Evolutionary conservation across 2,329 filamentous ascomycete species (phyloP).

Genomic region (Aspergillus pseudonomiae): DNA sequence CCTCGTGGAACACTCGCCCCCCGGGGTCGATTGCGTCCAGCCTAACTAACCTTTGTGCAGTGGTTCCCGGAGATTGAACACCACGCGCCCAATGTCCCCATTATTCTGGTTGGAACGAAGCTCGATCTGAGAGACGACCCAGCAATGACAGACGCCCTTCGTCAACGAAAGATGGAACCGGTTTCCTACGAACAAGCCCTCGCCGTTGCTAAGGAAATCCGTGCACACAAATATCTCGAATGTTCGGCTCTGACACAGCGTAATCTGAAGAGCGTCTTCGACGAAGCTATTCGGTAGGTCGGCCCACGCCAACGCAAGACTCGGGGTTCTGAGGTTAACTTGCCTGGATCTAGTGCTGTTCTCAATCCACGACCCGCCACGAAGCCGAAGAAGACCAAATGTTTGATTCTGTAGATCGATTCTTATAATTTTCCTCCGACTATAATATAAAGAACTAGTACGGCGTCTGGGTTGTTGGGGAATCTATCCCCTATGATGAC

Average conservation of each 20-base stretch:
- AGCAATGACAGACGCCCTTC: slow-evolving; percentile 76
- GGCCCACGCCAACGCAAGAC: background rate
- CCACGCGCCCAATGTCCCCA: slow-evolving; percentile 91
- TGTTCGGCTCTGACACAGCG: slow-evolving; percentile 96
- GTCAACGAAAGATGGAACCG: slow-evolving; percentile 94
- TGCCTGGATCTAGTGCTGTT: slow-evolving; percentile 43
- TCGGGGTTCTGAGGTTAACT: background rate
- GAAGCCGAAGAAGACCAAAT: slow-evolving; percentile 52
- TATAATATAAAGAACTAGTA: slow-evolving; percentile 45
- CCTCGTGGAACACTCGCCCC: background rate
- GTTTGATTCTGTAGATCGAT: slow-evolving; percentile 46
- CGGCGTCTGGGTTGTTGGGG: slow-evolving; percentile 38
- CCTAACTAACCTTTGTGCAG: slow-evolving; percentile 50
- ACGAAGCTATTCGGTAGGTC: slow-evolving; percentile 92
- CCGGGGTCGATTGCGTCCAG: background rate
- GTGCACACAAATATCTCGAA: slow-evolving; percentile 95
- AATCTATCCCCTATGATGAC: slow-evolving; percentile 27
- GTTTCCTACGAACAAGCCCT: slow-evolving; percentile 93
- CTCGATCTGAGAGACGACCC: slow-evolving; percentile 91
- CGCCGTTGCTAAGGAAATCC: slow-evolving; percentile 88
- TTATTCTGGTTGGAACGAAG: slow-evolving; percentile 97
- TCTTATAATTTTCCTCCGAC: slow-evolving; percentile 27
- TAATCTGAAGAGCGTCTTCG: slow-evolving; percentile 97
- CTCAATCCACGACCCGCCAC: slow-evolving; percentile 51
- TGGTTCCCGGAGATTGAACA: slow-evolving; percentile 98